Conservation (phyloP, 1,139 yeast species). For the Sugiyamaella castrensis region DNA sequence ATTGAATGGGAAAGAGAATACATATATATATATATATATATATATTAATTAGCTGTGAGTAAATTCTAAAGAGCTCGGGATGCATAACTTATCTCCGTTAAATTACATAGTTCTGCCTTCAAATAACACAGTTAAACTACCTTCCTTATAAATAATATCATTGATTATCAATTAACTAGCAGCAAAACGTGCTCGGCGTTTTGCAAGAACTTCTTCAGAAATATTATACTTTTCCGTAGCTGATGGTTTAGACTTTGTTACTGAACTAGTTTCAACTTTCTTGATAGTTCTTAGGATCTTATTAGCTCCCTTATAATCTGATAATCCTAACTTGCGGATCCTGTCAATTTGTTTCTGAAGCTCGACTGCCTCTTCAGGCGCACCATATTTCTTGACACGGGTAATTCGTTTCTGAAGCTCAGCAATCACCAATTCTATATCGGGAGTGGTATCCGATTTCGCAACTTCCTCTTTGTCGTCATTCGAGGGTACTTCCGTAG, state of each 20-base stretch:
- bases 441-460: constrained; percentile 7
- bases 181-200: constrained; percentile 8
- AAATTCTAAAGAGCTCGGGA: no score
- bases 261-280: background rate
- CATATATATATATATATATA: no score
- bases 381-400: constrained; percentile 78
- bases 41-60: no score
- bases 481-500: constrained; percentile 1
- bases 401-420: constrained; percentile 63
- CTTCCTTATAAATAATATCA: no score
- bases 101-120: no score
- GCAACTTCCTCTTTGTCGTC: constrained; percentile 18
- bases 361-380: constrained; percentile 49
- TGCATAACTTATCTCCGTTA: no score
- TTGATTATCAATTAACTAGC: background rate
- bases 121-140: no score
- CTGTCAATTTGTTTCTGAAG: constrained; percentile 50
- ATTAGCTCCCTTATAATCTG: constrained; percentile 29
- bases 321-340: constrained; percentile 82
- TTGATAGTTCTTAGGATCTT: constrained; percentile 5
- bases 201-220: constrained; percentile 9
- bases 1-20: no score
- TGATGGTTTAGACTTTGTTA: background rate
- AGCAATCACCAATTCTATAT: constrained; percentile 50
- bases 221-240: constrained; percentile 3